A percentile compares a stretch with the other conserved stretches of the same genome.
These are phyloP conservation scores for Tulasnella sp. DNA, from an alignment of 768 basidiomycete species.

Conservation along the genomic window DNA sequence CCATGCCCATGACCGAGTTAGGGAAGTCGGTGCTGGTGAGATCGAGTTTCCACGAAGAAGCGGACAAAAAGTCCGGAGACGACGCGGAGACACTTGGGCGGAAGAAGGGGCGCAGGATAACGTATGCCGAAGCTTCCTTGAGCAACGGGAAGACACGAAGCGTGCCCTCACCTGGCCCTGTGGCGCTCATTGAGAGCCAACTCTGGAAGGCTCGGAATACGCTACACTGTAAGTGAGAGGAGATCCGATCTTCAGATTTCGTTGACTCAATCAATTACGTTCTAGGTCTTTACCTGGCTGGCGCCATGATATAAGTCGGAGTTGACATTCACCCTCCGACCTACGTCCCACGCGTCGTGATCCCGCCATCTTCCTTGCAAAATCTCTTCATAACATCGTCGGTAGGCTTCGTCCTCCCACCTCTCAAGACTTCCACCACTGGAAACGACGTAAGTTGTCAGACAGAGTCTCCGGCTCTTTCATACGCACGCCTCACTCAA, in stretches of 20 bases:
- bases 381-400: conserved; percentile 32
- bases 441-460: conserved; percentile 20
- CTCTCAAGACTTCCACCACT: conserved; percentile 69
- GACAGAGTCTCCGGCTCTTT: neutral
- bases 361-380: conserved; percentile 48
- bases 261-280: neutral
- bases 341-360: conserved; percentile 57
- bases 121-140: conserved; percentile 44
- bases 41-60: conserved; percentile 48
- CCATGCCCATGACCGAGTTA: conserved; percentile 41
- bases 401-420: conserved; percentile 45
- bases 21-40: conserved; percentile 42
- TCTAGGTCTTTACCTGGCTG: conserved; percentile 7
- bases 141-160: conserved; percentile 51
- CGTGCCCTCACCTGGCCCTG: conserved; percentile 51
- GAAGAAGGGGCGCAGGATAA: conserved; percentile 59
- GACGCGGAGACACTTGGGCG: conserved; percentile 25
- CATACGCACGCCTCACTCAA: conserved; percentile 1
- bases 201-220: conserved; percentile 30
- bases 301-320: conserved; percentile 50
- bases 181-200: conserved; percentile 45
- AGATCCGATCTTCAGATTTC: neutral
- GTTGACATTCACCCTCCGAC: conserved; percentile 46
- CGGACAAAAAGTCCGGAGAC: conserved; percentile 26
- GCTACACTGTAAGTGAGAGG: conserved; percentile 21